These are phyloP conservation scores for Zychaea mexicana DNA, from an alignment of 371 early-diverging fungal species.

Conservation along the genomic window DNA sequence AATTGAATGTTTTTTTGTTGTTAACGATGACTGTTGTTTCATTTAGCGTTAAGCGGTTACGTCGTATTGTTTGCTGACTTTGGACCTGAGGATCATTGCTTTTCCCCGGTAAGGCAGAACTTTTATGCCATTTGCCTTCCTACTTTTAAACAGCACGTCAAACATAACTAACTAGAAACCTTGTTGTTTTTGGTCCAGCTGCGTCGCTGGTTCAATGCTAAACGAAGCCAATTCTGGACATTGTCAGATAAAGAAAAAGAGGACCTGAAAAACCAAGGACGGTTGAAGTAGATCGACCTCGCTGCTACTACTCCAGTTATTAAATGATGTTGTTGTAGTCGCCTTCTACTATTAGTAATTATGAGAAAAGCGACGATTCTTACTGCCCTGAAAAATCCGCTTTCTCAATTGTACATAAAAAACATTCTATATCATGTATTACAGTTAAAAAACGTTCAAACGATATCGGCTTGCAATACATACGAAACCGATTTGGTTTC, in stretches of 20 bases:
- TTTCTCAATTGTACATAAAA: too few species aligned
- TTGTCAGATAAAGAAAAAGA: slow-evolving; percentile 41
- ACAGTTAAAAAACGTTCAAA: too few species aligned
- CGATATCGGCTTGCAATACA: not conserved
- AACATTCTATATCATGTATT: too few species aligned
- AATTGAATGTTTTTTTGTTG: slow-evolving; percentile 4
- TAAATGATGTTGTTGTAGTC: not conserved
- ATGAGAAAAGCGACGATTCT: too few species aligned
- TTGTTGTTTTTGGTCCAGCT: slow-evolving; percentile 21
- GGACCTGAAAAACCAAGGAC: slow-evolving; percentile 47
- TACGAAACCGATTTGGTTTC: not conserved
- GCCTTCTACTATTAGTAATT: too few species aligned
- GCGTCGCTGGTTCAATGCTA: slow-evolving; percentile 46
- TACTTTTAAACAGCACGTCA: not conserved
- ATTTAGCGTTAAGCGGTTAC: slow-evolving; percentile 39
- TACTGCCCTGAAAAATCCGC: too few species aligned
- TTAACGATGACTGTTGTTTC: not conserved
- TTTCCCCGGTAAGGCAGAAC: slow-evolving; percentile 38
- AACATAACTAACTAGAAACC: not conserved
- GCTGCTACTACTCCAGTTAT: not conserved
- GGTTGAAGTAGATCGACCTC: slow-evolving; percentile 17
- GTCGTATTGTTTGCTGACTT: slow-evolving; percentile 53
- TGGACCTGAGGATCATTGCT: slow-evolving; percentile 47
- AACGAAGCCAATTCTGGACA: slow-evolving; percentile 40
- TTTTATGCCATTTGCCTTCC: not conserved